phyloP scores from a whole-genome alignment of 352 stramenopile species.

The Thraustochytrium sp. region DNA sequence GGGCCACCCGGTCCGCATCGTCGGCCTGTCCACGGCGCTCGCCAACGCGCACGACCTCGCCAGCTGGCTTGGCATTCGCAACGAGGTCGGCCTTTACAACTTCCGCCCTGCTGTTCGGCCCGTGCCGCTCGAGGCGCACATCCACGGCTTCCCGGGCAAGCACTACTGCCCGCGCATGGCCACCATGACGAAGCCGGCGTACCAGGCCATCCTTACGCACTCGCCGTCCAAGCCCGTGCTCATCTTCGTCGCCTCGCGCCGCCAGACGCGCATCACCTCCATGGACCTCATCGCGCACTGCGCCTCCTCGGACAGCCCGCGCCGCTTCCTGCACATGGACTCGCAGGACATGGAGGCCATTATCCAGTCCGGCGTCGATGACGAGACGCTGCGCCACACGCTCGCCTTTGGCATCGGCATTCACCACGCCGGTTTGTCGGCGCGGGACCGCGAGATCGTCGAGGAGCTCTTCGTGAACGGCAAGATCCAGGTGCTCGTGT shows the following conservation, averaged over 20 bases:
- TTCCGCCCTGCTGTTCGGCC: slow-evolving; percentile 98
- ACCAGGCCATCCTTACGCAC: slow-evolving; percentile 93
- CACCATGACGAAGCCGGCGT: slow-evolving; percentile 99
- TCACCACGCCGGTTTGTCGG: slow-evolving; percentile 96
- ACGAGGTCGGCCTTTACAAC: slow-evolving; percentile 95
- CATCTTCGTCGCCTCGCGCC: slow-evolving; percentile 98
- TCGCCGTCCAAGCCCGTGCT: slow-evolving; percentile 84
- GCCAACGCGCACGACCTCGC: slow-evolving; percentile 99
- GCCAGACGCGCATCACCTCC: slow-evolving; percentile 93
- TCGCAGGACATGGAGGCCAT: slow-evolving; percentile 75
- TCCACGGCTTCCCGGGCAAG: slow-evolving; percentile 98
- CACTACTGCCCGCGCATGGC: slow-evolving; percentile 97
- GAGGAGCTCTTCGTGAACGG: slow-evolving; percentile 97
- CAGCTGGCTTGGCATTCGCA: slow-evolving; percentile 93
- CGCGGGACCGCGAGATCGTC: slow-evolving; percentile 91
- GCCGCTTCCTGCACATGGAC: slow-evolving; percentile 51
- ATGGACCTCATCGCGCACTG: slow-evolving; percentile 74
- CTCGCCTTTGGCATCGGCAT: slow-evolving; percentile 98
- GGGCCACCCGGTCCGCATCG: slow-evolving; percentile 87
- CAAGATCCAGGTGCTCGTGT: slow-evolving; percentile 93
- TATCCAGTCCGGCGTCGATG: slow-evolving; percentile 81
- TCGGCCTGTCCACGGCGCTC: slow-evolving; percentile 96
- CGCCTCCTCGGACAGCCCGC: slow-evolving; percentile 43
- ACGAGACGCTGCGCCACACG: slow-evolving; percentile 89
- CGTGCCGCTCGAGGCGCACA: slow-evolving; percentile 98